phyloP scores from a whole-genome alignment of 2,329 filamentous ascomycete species.

The Talaromyces islandicus region DNA sequence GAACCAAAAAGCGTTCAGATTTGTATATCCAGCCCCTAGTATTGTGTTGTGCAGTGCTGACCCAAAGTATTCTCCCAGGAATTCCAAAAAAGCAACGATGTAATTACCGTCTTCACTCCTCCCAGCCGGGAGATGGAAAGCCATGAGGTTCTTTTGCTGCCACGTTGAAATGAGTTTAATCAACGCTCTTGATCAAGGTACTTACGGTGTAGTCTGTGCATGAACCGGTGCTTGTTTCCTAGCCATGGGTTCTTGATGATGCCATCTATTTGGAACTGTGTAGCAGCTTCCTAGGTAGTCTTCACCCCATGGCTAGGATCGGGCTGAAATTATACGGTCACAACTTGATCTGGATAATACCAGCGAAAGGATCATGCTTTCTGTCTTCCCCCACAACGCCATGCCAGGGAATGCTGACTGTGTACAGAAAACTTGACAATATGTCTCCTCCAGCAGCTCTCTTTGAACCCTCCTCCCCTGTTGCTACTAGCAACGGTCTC shows the following conservation, averaged over 20 bases:
- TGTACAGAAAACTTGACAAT: slow-evolving; percentile 33
- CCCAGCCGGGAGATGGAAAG: slow-evolving; percentile 27
- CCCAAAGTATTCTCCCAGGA: slow-evolving; percentile 1
- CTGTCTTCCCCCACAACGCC: slow-evolving; percentile 34
- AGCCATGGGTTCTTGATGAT: slow-evolving; percentile 14
- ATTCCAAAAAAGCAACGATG: slow-evolving; percentile 15
- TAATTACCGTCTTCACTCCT: slow-evolving; percentile 18
- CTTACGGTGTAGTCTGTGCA: slow-evolving; percentile 44
- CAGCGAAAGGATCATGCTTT: slow-evolving; percentile 99
- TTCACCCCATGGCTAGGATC: slow-evolving; percentile 19
- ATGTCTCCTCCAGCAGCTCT: slow-evolving; percentile 78
- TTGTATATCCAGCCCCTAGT: slow-evolving; percentile 13
- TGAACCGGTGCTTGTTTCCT: slow-evolving; percentile 59
- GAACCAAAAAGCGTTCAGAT: not conserved
- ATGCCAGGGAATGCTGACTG: slow-evolving; percentile 34
- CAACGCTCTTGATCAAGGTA: slow-evolving; percentile 39
- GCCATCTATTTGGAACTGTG: slow-evolving; percentile 19
- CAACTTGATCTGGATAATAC: slow-evolving; percentile 99
- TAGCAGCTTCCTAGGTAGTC: not conserved
- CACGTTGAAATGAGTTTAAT: slow-evolving; percentile 12
- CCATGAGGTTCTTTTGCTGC: slow-evolving; percentile 32
- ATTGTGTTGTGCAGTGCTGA: not conserved
- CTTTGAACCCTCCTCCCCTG: slow-evolving; percentile 43
- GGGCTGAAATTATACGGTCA: slow-evolving; percentile 78
- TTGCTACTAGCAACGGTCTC: slow-evolving; percentile 24